Base-by-base conservation (phyloP, 1,284 basidiomycete genomes). In the Uromyces viciae-fabae region DNA sequence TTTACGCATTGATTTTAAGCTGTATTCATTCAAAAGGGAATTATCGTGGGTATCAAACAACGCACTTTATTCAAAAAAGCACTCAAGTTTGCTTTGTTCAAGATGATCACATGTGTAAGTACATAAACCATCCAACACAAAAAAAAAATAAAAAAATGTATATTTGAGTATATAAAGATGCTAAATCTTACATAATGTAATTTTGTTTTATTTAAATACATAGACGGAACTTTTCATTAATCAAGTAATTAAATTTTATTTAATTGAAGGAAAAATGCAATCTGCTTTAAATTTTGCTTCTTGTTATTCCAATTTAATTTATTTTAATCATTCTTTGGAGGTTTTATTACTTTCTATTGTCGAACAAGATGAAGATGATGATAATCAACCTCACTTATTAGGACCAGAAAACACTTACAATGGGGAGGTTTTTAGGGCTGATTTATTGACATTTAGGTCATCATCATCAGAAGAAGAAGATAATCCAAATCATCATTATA, bases 1-100 rank as follows among this genome's bases (percentile, higher is more conserved):
- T 28, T 38, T 60, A 22, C 49, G 54, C 19, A n/a, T 9, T 14
- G 36, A 14, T 17, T 7, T 22, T 9, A 83, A 96, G 94, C 95
- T 82, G 94, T 97, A 5, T 89, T 99, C 28, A 96, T 99, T 93
- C 95, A 98, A 86, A 98, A 98, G 85, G 97, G 95, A 0, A 97
- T 99, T 83, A 94, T 99, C 82, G 95, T 99, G 79, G 97, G 96
- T 9, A 93, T 93, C 52, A 95, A 98, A 84, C 91, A 95, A 78
- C 94, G 97, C 85, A 90, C 91, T 1, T 92, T 91, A 1, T 88
- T 92, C 31, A 90, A 93, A 54, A 88, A 89, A 25, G 93, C 92
- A 76, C 88, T 99, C 5, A 91, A 95, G 15, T 98, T 98, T 85
- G 92, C 93, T 9, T 91, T 97, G 87, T 98, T 96, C 87, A 90